These are phyloP conservation scores for Lichtheimia ramosa DNA, from an alignment of 371 early-diverging fungal genomes.

Conservation along the genomic window DNA sequence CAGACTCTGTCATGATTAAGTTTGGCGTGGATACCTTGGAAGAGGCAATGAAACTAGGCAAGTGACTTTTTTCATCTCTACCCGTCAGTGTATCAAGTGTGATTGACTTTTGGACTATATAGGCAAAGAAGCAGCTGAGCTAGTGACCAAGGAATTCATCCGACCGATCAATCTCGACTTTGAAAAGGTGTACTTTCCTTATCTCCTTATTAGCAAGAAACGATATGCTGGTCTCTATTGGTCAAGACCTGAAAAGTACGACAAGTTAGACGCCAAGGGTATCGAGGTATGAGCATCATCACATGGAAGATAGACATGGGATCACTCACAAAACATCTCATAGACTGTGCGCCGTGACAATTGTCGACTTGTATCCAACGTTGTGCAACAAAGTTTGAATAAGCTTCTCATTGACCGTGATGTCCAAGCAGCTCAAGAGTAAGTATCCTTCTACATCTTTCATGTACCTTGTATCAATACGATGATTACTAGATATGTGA, in stretches of 20 bases:
- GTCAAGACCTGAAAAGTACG: slow-evolving; percentile 89
- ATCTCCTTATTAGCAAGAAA: slow-evolving; percentile 99
- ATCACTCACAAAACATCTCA: no score
- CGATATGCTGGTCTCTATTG: slow-evolving; percentile 99
- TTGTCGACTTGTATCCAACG: slow-evolving; percentile 92
- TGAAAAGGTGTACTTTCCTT: slow-evolving; percentile 99
- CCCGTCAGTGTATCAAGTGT: no score
- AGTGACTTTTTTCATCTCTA: slow-evolving; percentile 1
- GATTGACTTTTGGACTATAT: neutral
- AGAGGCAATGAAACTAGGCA: slow-evolving; percentile 89
- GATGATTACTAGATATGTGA: slow-evolving; percentile 67
- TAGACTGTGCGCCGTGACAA: slow-evolving; percentile 99
- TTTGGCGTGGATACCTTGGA: slow-evolving; percentile 83
- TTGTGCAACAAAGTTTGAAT: slow-evolving; percentile 93
- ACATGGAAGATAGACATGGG: no score
- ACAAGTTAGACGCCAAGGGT: slow-evolving; percentile 99
- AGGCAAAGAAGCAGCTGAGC: slow-evolving; percentile 82
- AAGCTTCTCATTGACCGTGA: slow-evolving; percentile 94
- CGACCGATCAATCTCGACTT: slow-evolving; percentile 99
- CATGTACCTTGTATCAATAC: neutral
- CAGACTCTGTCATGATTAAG: slow-evolving; percentile 99
- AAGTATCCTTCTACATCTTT: slow-evolving; percentile 17
- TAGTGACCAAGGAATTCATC: slow-evolving; percentile 88
- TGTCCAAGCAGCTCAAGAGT: slow-evolving; percentile 87
- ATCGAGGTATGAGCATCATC: slow-evolving; percentile 77